Conservation (phyloP, 2,329 filamentous ascomycete genomes). For the Hymenoscyphus fructigenus region DNA sequence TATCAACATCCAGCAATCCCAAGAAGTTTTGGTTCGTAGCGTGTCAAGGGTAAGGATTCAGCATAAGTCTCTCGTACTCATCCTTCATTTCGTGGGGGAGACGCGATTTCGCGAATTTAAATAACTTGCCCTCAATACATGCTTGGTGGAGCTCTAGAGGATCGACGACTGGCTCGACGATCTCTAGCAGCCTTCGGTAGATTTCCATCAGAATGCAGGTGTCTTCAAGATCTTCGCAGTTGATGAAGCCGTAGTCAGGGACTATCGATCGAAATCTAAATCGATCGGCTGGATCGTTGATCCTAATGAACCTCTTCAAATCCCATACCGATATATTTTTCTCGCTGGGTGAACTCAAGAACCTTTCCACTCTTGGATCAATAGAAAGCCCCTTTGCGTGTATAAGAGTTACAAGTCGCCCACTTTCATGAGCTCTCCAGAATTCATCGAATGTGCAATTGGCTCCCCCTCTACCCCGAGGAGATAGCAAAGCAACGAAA, state of each 20-base stretch:
- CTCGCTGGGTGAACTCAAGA: conserved; percentile 1
- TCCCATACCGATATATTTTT: conserved; percentile 31
- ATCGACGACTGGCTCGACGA: conserved; percentile 24
- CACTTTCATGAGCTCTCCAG: conserved; percentile 33
- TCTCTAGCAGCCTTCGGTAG: conserved; percentile 30
- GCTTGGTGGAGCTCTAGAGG: conserved; percentile 31
- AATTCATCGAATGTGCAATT: conserved; percentile 31
- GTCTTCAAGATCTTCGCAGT: conserved; percentile 32
- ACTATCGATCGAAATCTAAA: conserved; percentile 14
- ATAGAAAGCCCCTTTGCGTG: conserved; percentile 27
- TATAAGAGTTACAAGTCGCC: conserved; percentile 32
- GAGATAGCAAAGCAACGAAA: conserved; percentile 5
- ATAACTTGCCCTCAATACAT: conserved; percentile 30
- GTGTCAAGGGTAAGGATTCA: conserved; percentile 32
- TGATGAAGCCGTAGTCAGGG: conserved; percentile 34
- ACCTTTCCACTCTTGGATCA: conserved; percentile 14
- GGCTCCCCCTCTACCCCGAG: neutral
- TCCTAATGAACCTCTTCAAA: conserved; percentile 34
- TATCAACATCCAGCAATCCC: no score
- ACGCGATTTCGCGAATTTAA: conserved; percentile 26
- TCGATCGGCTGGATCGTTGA: conserved; percentile 22
- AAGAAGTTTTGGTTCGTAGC: no score
- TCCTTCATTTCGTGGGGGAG: conserved; percentile 24
- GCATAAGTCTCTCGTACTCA: conserved; percentile 26
- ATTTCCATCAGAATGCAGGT: conserved; percentile 34